Evolutionary conservation across 331 rosid genomes (phyloP).

Genomic region (Cucumis variabilis): DNA sequence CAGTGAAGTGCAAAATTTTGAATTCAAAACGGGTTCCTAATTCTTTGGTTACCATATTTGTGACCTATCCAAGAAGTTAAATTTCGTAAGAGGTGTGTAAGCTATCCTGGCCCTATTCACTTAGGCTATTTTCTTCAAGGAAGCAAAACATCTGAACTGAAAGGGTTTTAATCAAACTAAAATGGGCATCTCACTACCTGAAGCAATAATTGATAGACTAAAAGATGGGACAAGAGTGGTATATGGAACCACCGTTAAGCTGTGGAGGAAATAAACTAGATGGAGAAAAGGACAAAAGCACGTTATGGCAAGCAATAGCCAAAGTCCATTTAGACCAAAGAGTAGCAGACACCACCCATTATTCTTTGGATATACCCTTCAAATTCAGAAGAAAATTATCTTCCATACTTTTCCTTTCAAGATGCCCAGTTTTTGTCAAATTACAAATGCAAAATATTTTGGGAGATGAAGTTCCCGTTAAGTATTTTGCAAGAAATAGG

Average conservation of each 20-base stretch:
- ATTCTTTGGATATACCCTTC: neutral
- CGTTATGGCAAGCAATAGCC: neutral
- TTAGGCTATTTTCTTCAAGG: neutral
- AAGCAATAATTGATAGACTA: neutral
- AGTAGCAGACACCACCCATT: constrained; percentile 7
- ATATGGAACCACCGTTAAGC: neutral
- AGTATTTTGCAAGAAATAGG: constrained; percentile 1
- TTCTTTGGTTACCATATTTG: neutral
- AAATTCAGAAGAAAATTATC: neutral
- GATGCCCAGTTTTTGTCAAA: constrained; percentile 17
- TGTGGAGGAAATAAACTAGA: neutral
- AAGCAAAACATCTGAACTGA: neutral
- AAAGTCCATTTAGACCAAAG: constrained; percentile 25
- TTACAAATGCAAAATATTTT: neutral
- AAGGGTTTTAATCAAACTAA: neutral
- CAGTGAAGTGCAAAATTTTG: neutral
- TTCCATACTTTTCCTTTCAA: neutral
- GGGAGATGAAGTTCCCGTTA: neutral
- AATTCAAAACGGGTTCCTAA: neutral
- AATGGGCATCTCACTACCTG: constrained; percentile 14
- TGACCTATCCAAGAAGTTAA: neutral
- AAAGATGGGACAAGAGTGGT: constrained; percentile 2
- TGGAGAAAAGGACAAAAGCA: neutral
- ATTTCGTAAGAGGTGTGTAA: neutral
- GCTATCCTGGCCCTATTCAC: neutral